Percentiles rank a stretch among this genome's conserved stretches.
Conservation (phyloP, 2,329 filamentous ascomycete genomes). For the Aphanocladium album region DNA sequence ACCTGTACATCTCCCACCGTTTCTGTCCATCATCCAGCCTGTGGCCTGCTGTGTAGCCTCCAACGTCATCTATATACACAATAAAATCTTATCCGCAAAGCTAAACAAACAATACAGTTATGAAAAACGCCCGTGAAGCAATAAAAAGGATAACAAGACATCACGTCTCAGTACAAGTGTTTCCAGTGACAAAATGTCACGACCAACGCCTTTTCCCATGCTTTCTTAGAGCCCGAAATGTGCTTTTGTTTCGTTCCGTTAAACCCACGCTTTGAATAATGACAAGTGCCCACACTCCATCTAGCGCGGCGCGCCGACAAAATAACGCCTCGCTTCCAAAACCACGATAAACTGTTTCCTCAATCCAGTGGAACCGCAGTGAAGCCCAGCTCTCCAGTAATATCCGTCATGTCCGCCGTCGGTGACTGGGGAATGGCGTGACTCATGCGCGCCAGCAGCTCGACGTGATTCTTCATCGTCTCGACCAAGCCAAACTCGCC, state of each 20-base stretch:
- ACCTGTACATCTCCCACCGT: background rate
- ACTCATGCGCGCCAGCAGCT: slow-evolving; percentile 34
- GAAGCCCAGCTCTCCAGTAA: slow-evolving; percentile 28
- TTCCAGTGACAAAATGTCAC: background rate
- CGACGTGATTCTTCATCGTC: slow-evolving; percentile 36
- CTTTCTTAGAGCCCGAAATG: background rate
- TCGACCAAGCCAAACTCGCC: slow-evolving; percentile 30
- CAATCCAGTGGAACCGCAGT: slow-evolving; percentile 15
- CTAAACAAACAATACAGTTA: background rate
- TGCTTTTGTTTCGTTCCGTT: slow-evolving; percentile 6
- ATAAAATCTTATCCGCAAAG: background rate
- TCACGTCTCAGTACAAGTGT: background rate
- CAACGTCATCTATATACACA: background rate
- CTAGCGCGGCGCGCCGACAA: background rate
- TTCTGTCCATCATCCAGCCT: background rate
- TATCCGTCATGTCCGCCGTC: slow-evolving; percentile 17
- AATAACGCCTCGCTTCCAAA: background rate
- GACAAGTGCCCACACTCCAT: background rate
- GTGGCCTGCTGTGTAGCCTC: too few relatives aligned
- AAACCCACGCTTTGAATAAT: background rate
- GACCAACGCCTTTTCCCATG: slow-evolving; percentile 5
- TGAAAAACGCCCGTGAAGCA: background rate
- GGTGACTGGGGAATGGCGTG: slow-evolving; percentile 19
- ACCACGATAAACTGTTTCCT: background rate
- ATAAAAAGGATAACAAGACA: background rate